These are phyloP conservation scores for Megacollybia platyphylla DNA, from an alignment of 1,284 basidiomycete genomes.

Conservation along the genomic window DNA sequence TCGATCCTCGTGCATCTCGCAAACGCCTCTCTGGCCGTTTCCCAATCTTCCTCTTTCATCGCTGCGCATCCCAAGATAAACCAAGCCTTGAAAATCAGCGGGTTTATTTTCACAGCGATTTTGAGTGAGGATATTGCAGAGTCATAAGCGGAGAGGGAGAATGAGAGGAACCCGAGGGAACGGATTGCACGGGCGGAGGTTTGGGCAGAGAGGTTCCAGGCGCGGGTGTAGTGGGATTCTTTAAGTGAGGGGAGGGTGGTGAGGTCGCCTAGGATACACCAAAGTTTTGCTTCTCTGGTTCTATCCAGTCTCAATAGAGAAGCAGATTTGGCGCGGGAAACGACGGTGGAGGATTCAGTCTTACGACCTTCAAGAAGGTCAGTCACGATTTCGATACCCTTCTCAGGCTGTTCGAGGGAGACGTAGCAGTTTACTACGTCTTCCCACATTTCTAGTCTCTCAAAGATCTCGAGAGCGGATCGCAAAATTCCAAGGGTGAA, in stretches of 20 bases:
- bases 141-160: constrained; percentile 52
- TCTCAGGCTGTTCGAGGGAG: constrained; percentile 65
- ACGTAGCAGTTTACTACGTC: constrained; percentile 83
- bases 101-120: constrained; percentile 79
- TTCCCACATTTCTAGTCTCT: constrained; percentile 94
- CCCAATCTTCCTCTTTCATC: constrained; percentile 75
- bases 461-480: constrained; percentile 85
- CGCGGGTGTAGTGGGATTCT: constrained; percentile 57
- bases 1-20: constrained; percentile 80
- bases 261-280: constrained; percentile 93
- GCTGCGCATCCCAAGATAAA: constrained; percentile 90
- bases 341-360: constrained; percentile 67
- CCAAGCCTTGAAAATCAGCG: constrained; percentile 82
- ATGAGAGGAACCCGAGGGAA: constrained; percentile 79
- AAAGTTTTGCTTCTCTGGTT: constrained; percentile 81
- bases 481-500: constrained; percentile 74
- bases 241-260: constrained; percentile 55
- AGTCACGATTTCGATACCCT: constrained; percentile 66
- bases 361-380: constrained; percentile 78
- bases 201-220: constrained; percentile 73
- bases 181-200: constrained; percentile 86
- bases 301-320: constrained; percentile 35
- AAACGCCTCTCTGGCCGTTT: constrained; percentile 76
- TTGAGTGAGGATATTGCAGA: constrained; percentile 60
- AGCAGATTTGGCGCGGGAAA: constrained; percentile 44